Evolutionary conservation across 345 rosid species (phyloP), one percentile per base, ranked within the genome.

Genomic region (Aethionema arabicum): DNA sequence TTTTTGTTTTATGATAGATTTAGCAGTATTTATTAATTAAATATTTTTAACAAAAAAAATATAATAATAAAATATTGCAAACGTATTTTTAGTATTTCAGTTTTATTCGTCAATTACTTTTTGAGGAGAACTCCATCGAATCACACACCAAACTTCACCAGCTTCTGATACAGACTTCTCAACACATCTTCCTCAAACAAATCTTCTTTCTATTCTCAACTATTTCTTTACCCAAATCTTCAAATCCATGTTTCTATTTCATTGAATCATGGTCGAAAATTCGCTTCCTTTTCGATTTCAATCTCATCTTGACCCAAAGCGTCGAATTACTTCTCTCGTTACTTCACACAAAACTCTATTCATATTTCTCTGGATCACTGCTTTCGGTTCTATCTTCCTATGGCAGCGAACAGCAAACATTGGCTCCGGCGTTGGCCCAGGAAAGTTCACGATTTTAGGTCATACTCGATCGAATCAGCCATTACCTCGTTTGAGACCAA

Each of bases 281-380:
- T 30, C 63, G 14, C 77, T 78, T 4, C 63, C 68, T 2, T 69
- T 79, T 48, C 85, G 97, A 45, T 76, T 83, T 56, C 79, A 72
- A 36, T 74, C 74, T 50, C 74, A 76, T 43, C 78, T 69, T 47
- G 88, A 88, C 43, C 56, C 79, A n/a, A 74, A 69, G 77, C 84
- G 93, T 47, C 81, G 83, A 58, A 72, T 75, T 11, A 72, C 86
- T 30, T 72, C 90, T 0, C 69, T 87, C 21, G 59, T 82, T 39
- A 80, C 90, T 31, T 90, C 95, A 0, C 85, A 84, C 83, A 87
- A 80, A 56, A 81, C 89, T 41, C 85, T 93, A 52, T 83, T 93
- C 81, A 63, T 83, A 9, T 74, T 82, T 11, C 78, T 90, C 6
- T 90, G 99, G 96, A 69, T 90, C 82, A 80, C 82, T 13, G 97